phyloP scores from a whole-genome alignment of 768 basidiomycete species.

The Pisolithus orientalis region DNA sequence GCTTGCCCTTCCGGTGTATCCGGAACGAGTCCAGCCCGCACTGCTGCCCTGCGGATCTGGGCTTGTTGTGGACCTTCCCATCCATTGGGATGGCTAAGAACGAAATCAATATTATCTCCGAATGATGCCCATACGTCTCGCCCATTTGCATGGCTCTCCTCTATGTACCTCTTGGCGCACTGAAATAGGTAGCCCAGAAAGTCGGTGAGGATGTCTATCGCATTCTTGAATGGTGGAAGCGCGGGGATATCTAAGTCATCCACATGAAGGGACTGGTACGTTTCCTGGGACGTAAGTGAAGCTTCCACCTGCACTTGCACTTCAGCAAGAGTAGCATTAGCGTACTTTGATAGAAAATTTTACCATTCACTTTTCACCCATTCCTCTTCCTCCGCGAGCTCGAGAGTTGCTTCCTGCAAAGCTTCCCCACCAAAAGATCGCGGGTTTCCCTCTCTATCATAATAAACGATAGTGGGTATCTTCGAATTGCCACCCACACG shows the following conservation, averaged over 20 bases:
- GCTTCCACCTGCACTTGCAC: conserved; percentile 26
- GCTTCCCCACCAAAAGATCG: conserved; percentile 44
- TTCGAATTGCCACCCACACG: conserved; percentile 42
- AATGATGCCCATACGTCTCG: conserved; percentile 36
- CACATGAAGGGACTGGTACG: conserved; percentile 15
- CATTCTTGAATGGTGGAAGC: conserved; percentile 38
- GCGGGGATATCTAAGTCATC: conserved; percentile 31
- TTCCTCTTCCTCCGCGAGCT: conserved; percentile 34
- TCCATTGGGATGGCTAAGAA: conserved; percentile 44
- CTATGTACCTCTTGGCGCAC: conserved; percentile 38
- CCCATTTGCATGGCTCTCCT: conserved; percentile 41
- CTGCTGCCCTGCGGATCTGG: conserved; percentile 38
- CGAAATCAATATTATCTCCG: conserved; percentile 35
- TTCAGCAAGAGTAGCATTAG: conserved; percentile 7
- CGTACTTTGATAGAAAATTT: background rate
- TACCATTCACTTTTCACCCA: conserved; percentile 28
- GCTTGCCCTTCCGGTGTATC: conserved; percentile 30
- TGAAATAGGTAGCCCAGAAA: conserved; percentile 42
- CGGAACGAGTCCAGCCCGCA: conserved; percentile 34
- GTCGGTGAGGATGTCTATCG: conserved; percentile 41
- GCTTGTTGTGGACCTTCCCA: conserved; percentile 42
- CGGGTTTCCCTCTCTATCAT: conserved; percentile 34
- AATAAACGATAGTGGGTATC: conserved; percentile 45
- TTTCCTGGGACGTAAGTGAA: conserved; percentile 28
- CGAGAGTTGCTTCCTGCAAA: conserved; percentile 30